Conservation (phyloP, 345 rosid genomes). For the Aurinia saxatilis region DNA sequence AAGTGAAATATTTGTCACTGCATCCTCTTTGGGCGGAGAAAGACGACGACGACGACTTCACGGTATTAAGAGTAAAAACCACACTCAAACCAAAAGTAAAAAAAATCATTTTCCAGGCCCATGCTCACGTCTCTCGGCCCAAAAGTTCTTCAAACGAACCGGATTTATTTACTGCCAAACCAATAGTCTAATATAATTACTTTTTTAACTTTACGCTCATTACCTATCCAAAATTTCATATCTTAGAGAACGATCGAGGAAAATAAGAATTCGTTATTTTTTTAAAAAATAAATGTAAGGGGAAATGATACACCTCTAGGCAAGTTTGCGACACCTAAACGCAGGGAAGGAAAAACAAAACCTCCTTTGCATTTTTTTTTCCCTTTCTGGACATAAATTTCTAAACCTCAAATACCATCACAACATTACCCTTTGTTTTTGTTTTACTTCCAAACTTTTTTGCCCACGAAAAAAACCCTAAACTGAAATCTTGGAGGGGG, state of each 20-base stretch:
- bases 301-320: neutral
- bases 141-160: too few relatives aligned
- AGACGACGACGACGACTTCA: too few relatives aligned
- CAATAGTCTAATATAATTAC: too few relatives aligned
- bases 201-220: too few relatives aligned
- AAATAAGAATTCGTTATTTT: neutral
- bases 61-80: too few relatives aligned
- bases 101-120: conserved; percentile 9
- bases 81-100: too few relatives aligned
- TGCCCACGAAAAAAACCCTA: conserved; percentile 16
- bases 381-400: neutral
- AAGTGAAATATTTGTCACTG: neutral
- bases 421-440: conserved; percentile 2
- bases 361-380: neutral
- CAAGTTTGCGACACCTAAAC: neutral
- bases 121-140: conserved; percentile 12
- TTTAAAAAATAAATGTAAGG: neutral
- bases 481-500: conserved; percentile 15
- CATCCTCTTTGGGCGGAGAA: conserved; percentile 12
- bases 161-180: too few relatives aligned
- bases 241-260: neutral
- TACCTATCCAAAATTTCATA: neutral
- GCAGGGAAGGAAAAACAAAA: conserved; percentile 14
- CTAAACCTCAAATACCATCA: conserved; percentile 19
- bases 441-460: neutral